phyloP scores from a whole-genome alignment of 345 rosid species.

The Limnanthes douglasii region DNA sequence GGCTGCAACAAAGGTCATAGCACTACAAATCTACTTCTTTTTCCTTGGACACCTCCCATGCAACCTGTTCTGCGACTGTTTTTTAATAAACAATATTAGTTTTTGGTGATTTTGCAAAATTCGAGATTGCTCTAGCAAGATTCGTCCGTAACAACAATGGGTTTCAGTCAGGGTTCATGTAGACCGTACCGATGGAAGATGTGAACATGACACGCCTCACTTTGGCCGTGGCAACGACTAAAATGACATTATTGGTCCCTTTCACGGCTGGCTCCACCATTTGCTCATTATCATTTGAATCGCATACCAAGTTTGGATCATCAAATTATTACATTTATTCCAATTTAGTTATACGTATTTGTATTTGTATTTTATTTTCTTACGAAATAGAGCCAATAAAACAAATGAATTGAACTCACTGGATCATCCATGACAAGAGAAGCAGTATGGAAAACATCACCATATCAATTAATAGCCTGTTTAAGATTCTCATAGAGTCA shows the following conservation, averaged over 20 bases:
- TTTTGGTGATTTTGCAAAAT: conserved; percentile 89
- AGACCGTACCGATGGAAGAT: conserved; percentile 84
- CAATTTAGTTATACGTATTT: too few species aligned
- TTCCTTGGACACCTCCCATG: conserved; percentile 62
- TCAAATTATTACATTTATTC: too few species aligned
- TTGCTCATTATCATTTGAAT: too few species aligned
- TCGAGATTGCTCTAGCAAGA: conserved; percentile 97
- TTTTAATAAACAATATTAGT: conserved; percentile 96
- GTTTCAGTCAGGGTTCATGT: conserved; percentile 79
- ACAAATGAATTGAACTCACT: too few species aligned
- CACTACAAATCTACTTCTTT: conserved; percentile 75
- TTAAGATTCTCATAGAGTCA: too few species aligned
- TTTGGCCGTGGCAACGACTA: conserved; percentile 64
- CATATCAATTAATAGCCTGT: too few species aligned
- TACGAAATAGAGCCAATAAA: too few species aligned
- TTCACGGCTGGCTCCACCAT: conserved; percentile 97
- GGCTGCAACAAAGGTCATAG: conserved; percentile 83
- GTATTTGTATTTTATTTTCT: too few species aligned
- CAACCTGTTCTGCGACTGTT: conserved; percentile 85
- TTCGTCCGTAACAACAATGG: conserved; percentile 80
- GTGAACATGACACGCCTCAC: conserved; percentile 86
- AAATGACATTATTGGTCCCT: conserved; percentile 72
- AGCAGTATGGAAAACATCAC: too few species aligned
- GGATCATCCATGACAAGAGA: too few species aligned
- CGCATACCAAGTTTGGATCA: too few species aligned